Percentiles rank a stretch among this genome's conserved stretches.
Conservation (phyloP, 2,329 filamentous ascomycete genomes). For the Diaporthe nobilis region DNA sequence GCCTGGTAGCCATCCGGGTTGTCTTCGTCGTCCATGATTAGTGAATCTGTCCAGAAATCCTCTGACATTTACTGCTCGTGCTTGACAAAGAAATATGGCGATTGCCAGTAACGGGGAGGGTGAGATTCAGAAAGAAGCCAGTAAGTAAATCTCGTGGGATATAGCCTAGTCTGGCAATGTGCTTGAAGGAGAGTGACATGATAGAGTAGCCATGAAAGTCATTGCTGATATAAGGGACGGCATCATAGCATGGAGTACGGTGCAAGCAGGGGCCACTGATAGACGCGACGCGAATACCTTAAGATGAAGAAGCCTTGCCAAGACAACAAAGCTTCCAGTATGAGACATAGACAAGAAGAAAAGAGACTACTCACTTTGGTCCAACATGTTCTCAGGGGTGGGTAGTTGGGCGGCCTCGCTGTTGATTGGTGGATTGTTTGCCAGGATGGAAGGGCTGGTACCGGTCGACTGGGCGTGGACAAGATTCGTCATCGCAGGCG, state of each 20-base stretch:
- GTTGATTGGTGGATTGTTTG: slow-evolving; percentile 46
- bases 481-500: slow-evolving; percentile 43
- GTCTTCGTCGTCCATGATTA: slow-evolving; percentile 39
- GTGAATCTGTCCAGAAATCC: not conserved
- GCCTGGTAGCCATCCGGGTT: slow-evolving; percentile 43
- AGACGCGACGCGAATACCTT: not conserved
- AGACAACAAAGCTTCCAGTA: slow-evolving; percentile 2
- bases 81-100: not conserved
- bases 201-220: not conserved
- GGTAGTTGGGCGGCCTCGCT: slow-evolving; percentile 52
- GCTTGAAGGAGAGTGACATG: not conserved
- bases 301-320: slow-evolving; percentile 29
- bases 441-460: slow-evolving; percentile 48
- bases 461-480: slow-evolving; percentile 44
- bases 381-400: slow-evolving; percentile 52
- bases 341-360: not conserved
- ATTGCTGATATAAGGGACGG: not conserved
- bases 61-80: not conserved
- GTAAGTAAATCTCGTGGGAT: no score
- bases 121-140: not conserved
- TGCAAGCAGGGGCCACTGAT: not conserved
- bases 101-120: not conserved
- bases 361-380: slow-evolving; percentile 46
- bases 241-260: slow-evolving; percentile 12
- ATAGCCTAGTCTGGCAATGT: not conserved